Conservation (phyloP, 73 alveolate genomes). For the Paramecium tetraurelia region DNA sequence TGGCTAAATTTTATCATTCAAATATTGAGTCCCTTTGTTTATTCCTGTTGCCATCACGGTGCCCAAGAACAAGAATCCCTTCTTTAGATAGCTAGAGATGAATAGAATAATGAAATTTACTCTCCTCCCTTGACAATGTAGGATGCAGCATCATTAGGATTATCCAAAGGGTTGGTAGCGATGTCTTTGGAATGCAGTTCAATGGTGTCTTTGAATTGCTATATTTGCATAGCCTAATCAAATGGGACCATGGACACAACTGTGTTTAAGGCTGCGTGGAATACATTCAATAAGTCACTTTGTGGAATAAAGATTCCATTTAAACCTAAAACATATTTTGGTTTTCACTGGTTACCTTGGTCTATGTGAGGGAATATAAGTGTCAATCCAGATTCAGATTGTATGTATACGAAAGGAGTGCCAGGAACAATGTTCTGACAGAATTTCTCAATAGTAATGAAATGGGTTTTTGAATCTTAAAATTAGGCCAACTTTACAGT, state of each 20-base stretch:
- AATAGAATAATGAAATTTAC: background rate
- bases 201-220: slow-evolving; percentile 11
- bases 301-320: slow-evolving; percentile 52
- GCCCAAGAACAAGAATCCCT: background rate
- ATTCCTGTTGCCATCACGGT: slow-evolving; percentile 8
- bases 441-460: background rate
- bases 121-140: slow-evolving; percentile 33
- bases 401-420: background rate
- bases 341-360: background rate
- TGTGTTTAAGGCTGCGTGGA: background rate
- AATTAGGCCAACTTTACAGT: slow-evolving; percentile 34
- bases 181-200: slow-evolving; percentile 20
- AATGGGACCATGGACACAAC: slow-evolving; percentile 24
- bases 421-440: slow-evolving; percentile 38
- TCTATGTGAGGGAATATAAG: slow-evolving; percentile 32
- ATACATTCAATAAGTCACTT: background rate
- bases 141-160: background rate
- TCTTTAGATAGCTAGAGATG: background rate
- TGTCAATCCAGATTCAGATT: background rate
- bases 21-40: background rate
- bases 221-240: slow-evolving; percentile 10
- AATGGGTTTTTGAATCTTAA: slow-evolving; percentile 26
- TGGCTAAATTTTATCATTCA: background rate
- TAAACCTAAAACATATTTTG: slow-evolving; percentile 11
- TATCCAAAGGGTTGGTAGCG: slow-evolving; percentile 7